phyloP scores from a whole-genome alignment of 139 green algal species.

The Ettlia oleoabundans region DNA sequence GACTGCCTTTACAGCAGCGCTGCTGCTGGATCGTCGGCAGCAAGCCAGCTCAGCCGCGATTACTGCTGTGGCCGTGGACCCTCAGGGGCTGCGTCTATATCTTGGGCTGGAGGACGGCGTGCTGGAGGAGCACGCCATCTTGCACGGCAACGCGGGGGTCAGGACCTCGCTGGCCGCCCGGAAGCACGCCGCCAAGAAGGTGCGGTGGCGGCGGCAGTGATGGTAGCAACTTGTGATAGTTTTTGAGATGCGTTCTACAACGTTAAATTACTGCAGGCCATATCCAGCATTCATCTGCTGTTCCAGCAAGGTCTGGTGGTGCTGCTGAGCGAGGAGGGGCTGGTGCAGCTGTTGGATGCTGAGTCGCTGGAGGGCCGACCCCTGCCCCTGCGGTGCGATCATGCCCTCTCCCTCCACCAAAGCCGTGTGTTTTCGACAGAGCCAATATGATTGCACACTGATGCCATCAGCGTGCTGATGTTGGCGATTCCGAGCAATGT shows the following conservation, averaged over 20 bases:
- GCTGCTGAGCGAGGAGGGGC: background rate
- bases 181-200: constrained; percentile 55
- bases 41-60: constrained; percentile 26
- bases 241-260: too few relatives aligned
- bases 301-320: background rate
- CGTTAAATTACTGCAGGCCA: constrained; percentile 8
- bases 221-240: too few relatives aligned
- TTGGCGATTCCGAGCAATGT: background rate
- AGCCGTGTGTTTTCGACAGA: too few relatives aligned
- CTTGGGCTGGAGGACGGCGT: constrained; percentile 58
- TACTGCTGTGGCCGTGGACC: constrained; percentile 43
- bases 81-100: constrained; percentile 38
- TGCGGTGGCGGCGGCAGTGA: constrained; percentile 7
- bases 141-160: background rate
- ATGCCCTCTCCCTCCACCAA: too few relatives aligned
- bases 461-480: background rate
- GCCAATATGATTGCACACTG: too few relatives aligned
- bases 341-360: constrained; percentile 5
- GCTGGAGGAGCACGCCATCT: constrained; percentile 56
- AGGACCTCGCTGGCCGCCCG: constrained; percentile 41
- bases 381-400: constrained; percentile 19
- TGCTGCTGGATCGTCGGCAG: constrained; percentile 11
- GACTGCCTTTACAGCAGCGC: constrained; percentile 15
- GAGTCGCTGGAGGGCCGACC: background rate
- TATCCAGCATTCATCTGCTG: constrained; percentile 2